These are phyloP conservation scores for Eucalyptus marginata DNA, from an alignment of 345 rosid species.

Conservation along the genomic window DNA sequence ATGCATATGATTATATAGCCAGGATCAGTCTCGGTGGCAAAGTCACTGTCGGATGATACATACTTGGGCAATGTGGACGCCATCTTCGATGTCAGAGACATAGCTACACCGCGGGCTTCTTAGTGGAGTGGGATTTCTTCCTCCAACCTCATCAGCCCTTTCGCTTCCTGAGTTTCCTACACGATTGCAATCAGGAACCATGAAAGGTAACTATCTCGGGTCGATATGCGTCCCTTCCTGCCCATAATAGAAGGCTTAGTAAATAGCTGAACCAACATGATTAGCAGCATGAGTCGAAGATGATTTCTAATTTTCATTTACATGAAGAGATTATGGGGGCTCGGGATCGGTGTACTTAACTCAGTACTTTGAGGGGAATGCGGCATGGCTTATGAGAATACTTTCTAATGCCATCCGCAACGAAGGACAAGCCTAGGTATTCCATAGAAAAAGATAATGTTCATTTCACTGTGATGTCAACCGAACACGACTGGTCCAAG, in stretches of 20 bases:
- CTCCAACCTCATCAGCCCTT: slow-evolving; percentile 32
- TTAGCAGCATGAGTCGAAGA: neutral
- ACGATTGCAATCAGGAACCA: slow-evolving; percentile 60
- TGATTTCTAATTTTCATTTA: neutral
- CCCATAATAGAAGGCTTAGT: neutral
- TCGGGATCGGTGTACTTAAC: slow-evolving; percentile 20
- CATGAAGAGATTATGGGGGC: slow-evolving; percentile 28
- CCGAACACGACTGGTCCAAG: slow-evolving; percentile 35
- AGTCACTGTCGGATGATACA: slow-evolving; percentile 23
- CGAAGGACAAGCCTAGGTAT: slow-evolving; percentile 61
- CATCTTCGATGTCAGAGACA: slow-evolving; percentile 60
- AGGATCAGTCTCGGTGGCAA: slow-evolving; percentile 36
- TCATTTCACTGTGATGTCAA: slow-evolving; percentile 48
- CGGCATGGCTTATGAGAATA: slow-evolving; percentile 52
- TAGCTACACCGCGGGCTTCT: slow-evolving; percentile 58
- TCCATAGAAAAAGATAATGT: slow-evolving; percentile 38
- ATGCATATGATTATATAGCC: slow-evolving; percentile 8
- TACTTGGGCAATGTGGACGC: slow-evolving; percentile 28
- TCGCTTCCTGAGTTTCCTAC: slow-evolving; percentile 56
- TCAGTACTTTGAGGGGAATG: slow-evolving; percentile 67
- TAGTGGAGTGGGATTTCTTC: slow-evolving; percentile 65
- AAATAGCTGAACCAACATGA: neutral
- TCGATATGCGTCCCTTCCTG: neutral
- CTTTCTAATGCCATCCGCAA: slow-evolving; percentile 45
- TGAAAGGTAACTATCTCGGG: slow-evolving; percentile 17